Conservation (phyloP, 2,329 filamentous ascomycete genomes). For the Byssoonygena ceratinophila region DNA sequence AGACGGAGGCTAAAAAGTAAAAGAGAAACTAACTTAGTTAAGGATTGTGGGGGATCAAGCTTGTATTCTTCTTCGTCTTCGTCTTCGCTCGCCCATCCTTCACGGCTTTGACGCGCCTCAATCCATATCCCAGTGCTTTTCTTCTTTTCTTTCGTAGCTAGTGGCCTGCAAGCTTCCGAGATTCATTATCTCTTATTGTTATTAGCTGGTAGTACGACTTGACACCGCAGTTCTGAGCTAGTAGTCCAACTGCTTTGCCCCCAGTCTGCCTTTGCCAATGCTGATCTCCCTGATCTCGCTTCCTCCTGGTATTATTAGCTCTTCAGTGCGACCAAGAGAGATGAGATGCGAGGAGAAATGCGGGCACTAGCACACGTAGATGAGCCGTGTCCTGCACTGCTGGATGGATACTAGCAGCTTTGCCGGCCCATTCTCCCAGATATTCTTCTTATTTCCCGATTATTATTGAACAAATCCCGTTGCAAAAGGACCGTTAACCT, state of each 20-base stretch:
- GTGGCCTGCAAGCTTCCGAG: slow-evolving; percentile 1
- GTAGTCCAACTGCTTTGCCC: neutral
- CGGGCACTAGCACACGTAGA: slow-evolving; percentile 7
- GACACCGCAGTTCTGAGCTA: neutral
- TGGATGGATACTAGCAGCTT: slow-evolving; percentile 9
- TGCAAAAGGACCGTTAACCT: neutral
- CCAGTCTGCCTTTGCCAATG: neutral
- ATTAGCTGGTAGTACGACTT: neutral
- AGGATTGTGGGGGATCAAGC: too few species aligned
- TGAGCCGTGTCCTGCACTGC: slow-evolving; percentile 8
- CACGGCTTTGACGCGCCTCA: too few species aligned
- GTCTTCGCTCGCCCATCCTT: too few species aligned
- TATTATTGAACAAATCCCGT: slow-evolving; percentile 1
- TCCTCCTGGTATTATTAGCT: neutral
- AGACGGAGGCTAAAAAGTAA: too few species aligned
- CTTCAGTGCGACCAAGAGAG: neutral
- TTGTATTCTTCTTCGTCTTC: too few species aligned
- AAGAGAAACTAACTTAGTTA: too few species aligned
- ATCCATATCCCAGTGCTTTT: too few species aligned
- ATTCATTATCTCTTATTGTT: neutral
- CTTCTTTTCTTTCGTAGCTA: neutral
- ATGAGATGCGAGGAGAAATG: neutral
- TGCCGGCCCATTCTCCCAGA: neutral
- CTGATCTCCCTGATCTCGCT: slow-evolving; percentile 3
- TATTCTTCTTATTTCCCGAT: slow-evolving; percentile 3